Evolutionary conservation across 169 alveolate genomes (phyloP).

Genomic region (Fabrea salina): DNA sequence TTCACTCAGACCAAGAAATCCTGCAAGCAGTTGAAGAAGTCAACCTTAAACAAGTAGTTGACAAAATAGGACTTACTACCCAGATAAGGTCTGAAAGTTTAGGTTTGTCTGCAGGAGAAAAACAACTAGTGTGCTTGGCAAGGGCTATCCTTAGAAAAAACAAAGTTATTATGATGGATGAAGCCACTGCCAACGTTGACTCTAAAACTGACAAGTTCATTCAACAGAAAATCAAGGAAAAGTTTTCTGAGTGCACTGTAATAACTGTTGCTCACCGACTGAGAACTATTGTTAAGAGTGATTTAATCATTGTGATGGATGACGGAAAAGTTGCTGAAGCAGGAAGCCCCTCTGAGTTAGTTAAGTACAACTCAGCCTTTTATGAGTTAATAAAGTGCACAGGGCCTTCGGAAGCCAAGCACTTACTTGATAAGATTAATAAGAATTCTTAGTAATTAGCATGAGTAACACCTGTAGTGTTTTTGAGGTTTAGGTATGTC

Average conservation of each 20-base stretch:
- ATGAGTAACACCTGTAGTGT: too few species aligned
- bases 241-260: slow-evolving; percentile 77
- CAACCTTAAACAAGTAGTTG: slow-evolving; percentile 35
- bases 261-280: slow-evolving; percentile 91
- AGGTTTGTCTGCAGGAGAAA: slow-evolving; percentile 78
- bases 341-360: slow-evolving; percentile 2
- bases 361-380: background rate
- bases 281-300: slow-evolving; percentile 85
- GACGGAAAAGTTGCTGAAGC: slow-evolving; percentile 70
- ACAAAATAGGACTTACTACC: slow-evolving; percentile 41
- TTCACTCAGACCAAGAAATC: slow-evolving; percentile 67
- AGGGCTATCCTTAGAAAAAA: slow-evolving; percentile 66
- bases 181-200: slow-evolving; percentile 89
- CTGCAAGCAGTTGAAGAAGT: slow-evolving; percentile 68
- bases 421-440: too few species aligned
- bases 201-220: slow-evolving; percentile 80
- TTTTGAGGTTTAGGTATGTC: too few species aligned
- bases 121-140: slow-evolving; percentile 71
- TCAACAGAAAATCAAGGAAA: slow-evolving; percentile 62
- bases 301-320: slow-evolving; percentile 80
- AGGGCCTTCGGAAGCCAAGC: background rate
- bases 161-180: slow-evolving; percentile 78
- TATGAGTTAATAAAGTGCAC: background rate
- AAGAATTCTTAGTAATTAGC: too few species aligned
- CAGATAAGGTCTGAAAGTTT: slow-evolving; percentile 38